These are phyloP conservation scores for Stagonosporopsis vannaccii DNA, from an alignment of 2,329 filamentous ascomycete species.

Conservation along the genomic window DNA sequence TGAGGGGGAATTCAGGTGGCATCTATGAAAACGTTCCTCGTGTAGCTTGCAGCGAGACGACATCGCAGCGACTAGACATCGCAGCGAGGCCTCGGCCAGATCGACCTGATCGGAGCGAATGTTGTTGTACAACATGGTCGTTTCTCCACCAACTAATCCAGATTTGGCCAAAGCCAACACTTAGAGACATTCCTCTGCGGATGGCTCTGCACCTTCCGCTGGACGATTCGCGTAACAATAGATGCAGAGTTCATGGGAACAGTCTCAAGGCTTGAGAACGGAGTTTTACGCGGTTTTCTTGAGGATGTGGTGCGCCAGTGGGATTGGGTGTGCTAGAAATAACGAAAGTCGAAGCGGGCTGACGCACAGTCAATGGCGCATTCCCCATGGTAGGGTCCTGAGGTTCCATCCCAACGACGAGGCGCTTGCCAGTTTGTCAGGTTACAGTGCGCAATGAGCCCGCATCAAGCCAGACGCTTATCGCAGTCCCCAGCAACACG, in stretches of 20 bases:
- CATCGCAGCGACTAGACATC: conserved; percentile 6
- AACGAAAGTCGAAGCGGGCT: conserved; percentile 23
- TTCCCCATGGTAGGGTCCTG: conserved; percentile 36
- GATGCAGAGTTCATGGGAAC: conserved; percentile 21
- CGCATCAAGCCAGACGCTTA: conserved; percentile 32
- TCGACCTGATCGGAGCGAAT: conserved; percentile 12
- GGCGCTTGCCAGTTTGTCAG: conserved; percentile 39
- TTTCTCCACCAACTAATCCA: conserved; percentile 21
- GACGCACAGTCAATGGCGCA: conserved; percentile 25
- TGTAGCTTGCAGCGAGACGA: conserved; percentile 2
- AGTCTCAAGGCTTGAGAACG: conserved; percentile 11
- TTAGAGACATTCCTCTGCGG: conserved; percentile 25
- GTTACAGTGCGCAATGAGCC: conserved; percentile 42
- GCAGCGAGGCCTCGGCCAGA: conserved; percentile 11
- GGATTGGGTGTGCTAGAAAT: conserved; percentile 6
- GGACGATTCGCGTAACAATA: conserved; percentile 27
- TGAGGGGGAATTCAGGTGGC: conserved; percentile 5
- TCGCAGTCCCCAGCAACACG: conserved; percentile 23
- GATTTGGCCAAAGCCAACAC: conserved; percentile 5
- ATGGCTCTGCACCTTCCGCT: conserved; percentile 20
- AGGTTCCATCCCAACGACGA: conserved; percentile 40
- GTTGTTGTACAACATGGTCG: conserved; percentile 20
- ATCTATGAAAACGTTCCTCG: conserved; percentile 2
- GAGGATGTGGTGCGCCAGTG: conserved; percentile 6
- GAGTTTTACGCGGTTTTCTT: conserved; percentile 28